A percentile compares a stretch with the other conserved stretches of the same genome.
Conservation (phyloP, 345 rosid genomes). For the Sonneratia caseolaris region DNA sequence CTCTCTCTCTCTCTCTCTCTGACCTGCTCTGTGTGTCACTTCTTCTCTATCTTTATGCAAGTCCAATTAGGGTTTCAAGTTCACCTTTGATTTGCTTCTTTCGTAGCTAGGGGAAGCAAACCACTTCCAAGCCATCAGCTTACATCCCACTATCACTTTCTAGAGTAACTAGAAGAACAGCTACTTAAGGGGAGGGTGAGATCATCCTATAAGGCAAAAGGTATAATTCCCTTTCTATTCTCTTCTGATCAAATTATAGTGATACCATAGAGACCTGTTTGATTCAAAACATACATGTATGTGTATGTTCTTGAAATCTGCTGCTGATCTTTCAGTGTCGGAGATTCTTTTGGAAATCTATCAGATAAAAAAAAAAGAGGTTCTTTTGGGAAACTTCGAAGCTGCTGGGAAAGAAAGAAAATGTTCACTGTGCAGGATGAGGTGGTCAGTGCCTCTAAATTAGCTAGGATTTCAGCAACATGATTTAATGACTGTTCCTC, state of each 20-base stretch:
- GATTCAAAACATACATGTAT: not conserved
- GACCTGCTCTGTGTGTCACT: not conserved
- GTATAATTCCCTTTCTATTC: slow-evolving; percentile 5
- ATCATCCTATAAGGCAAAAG: slow-evolving; percentile 12
- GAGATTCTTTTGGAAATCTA: too few species aligned
- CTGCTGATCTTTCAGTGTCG: too few species aligned
- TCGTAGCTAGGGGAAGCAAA: not conserved
- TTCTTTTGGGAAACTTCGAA: too few species aligned
- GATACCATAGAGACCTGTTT: not conserved
- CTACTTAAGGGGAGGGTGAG: not conserved
- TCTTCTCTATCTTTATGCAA: not conserved
- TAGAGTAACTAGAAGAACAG: slow-evolving; percentile 3
- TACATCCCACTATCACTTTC: slow-evolving; percentile 2
- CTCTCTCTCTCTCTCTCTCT: slow-evolving; percentile 1
- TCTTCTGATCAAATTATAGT: slow-evolving; percentile 4
- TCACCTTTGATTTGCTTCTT: not conserved
- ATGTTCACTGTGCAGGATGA: too few species aligned
- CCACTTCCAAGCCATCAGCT: not conserved
- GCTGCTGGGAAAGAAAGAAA: too few species aligned
- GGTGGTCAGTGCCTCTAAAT: too few species aligned
- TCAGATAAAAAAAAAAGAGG: too few species aligned
- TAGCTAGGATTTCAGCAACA: too few species aligned
- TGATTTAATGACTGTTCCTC: too few species aligned
- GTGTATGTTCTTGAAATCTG: not conserved
- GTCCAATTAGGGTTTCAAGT: slow-evolving; percentile 9